Evolutionary conservation across 2,329 filamentous ascomycete genomes (phyloP).

Genomic region (Ophiostoma ulmi): DNA sequence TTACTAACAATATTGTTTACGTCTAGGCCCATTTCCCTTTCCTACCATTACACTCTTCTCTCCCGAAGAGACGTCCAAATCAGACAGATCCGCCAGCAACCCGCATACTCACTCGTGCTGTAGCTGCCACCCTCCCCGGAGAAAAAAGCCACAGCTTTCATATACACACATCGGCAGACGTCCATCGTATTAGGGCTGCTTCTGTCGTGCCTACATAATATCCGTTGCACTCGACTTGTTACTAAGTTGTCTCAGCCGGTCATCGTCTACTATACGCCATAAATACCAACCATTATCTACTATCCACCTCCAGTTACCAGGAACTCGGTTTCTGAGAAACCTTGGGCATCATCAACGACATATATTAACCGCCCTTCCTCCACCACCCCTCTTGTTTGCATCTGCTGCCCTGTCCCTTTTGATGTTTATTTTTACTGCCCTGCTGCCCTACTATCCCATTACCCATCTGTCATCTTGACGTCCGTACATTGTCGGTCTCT

Average conservation of each 20-base stretch:
- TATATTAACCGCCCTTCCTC: slow-evolving; percentile 15
- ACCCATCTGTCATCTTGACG: background rate
- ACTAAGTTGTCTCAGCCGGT: background rate
- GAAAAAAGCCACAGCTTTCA: background rate
- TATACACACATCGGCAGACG: background rate
- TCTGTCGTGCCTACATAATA: background rate
- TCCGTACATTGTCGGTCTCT: background rate
- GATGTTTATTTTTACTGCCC: background rate
- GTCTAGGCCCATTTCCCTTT: background rate
- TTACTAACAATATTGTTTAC: background rate
- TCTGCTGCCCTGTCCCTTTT: background rate
- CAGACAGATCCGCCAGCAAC: background rate
- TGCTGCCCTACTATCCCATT: background rate
- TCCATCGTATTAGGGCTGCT: background rate
- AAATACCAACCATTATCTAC: background rate
- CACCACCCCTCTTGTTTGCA: background rate
- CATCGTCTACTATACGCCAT: slow-evolving; percentile 1
- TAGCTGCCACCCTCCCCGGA: background rate
- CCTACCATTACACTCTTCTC: background rate
- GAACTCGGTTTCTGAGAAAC: slow-evolving; percentile 16
- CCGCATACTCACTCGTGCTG: background rate
- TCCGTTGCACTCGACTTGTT: background rate
- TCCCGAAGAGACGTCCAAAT: background rate
- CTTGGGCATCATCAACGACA: slow-evolving; percentile 14
- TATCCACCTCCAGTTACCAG: slow-evolving; percentile 4